Evolutionary conservation across 164 flowering plant genomes (phyloP).

Genomic region (Protea cynaroides): DNA sequence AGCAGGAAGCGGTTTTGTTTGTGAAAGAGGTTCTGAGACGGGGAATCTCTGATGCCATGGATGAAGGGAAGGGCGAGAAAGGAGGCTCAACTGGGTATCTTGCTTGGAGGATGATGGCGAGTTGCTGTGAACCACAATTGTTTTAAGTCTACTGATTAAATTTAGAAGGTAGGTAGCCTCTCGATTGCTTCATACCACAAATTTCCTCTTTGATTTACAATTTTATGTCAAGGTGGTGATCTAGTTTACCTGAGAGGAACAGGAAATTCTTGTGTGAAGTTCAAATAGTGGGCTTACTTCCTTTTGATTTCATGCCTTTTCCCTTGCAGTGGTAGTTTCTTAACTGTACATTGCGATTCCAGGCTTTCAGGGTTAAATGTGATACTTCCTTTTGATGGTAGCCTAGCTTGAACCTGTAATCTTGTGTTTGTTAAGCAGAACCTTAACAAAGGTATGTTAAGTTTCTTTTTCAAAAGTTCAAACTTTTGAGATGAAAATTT

Average conservation of each 20-base stretch:
- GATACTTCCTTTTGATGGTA: neutral
- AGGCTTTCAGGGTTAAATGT: neutral
- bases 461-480: no score
- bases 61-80: slow-evolving; percentile 38
- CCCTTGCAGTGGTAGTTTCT: neutral
- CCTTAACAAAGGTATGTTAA: neutral
- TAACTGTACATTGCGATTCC: neutral
- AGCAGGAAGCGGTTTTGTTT: slow-evolving; percentile 52
- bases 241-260: neutral
- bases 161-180: no score
- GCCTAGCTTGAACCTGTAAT: neutral
- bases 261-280: neutral
- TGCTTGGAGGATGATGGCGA: slow-evolving; percentile 97
- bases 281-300: neutral
- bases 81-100: slow-evolving; percentile 95
- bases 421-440: neutral
- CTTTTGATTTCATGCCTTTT: neutral
- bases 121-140: slow-evolving; percentile 3
- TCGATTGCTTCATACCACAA: no score
- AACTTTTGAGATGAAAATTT: no score
- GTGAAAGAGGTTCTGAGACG: slow-evolving; percentile 69
- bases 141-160: neutral
- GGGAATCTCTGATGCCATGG: slow-evolving; percentile 36
- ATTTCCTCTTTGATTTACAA: no score
- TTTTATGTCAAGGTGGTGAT: neutral